Percentiles rank a stretch among this genome's conserved stretches.
Conservation (phyloP, 768 basidiomycete genomes). For the Naganishia friedmannii region DNA sequence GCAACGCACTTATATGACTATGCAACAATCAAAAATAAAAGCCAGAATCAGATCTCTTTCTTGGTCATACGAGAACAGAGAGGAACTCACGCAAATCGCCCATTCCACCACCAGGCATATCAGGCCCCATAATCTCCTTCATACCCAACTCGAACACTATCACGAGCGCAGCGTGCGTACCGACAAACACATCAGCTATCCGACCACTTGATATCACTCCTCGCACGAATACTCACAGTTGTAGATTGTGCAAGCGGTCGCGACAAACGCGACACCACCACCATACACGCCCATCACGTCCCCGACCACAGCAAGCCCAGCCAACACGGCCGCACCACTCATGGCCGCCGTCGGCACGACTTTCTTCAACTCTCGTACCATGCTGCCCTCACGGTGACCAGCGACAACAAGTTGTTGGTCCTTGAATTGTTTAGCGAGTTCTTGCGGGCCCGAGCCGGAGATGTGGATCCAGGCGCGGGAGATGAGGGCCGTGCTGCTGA, state of each 20-base stretch:
- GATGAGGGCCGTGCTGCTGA: not conserved
- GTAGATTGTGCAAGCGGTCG: conserved; percentile 14
- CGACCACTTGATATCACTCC: not conserved
- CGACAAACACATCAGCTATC: not conserved
- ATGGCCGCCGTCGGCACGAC: conserved; percentile 9
- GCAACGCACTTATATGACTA: no score
- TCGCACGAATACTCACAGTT: not conserved
- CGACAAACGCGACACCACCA: conserved; percentile 15
- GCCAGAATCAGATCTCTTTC: not conserved
- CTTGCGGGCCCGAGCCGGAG: conserved; percentile 15
- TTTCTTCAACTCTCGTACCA: conserved; percentile 11
- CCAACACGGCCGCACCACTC: conserved; percentile 3
- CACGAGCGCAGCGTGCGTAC: not conserved
- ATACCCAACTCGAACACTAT: conserved; percentile 24
- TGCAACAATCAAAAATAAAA: no score
- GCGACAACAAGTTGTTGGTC: conserved; percentile 19
- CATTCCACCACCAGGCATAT: conserved; percentile 19
- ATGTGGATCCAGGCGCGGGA: conserved; percentile 13
- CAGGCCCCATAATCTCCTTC: conserved; percentile 22
- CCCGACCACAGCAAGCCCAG: not conserved
- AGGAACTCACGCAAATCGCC: conserved; percentile 13
- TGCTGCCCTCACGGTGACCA: conserved; percentile 13
- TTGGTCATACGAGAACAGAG: not conserved
- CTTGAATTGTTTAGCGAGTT: conserved; percentile 16
- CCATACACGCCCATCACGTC: conserved; percentile 14